Base-by-base conservation (phyloP, 768 basidiomycete species). In the Rhizopogon sp. region DNA sequence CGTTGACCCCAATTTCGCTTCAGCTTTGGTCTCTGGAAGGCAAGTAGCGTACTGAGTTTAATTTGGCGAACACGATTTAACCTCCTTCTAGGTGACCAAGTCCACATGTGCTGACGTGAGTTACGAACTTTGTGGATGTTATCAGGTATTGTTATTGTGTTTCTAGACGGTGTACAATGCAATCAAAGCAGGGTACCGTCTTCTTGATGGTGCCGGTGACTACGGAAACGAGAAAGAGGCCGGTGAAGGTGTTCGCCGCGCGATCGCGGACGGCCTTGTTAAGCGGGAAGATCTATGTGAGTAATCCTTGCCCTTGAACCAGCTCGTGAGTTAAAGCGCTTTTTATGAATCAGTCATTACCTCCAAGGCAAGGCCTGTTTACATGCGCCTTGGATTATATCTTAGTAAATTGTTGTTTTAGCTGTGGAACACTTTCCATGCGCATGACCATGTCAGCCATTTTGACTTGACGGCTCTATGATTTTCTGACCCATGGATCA, bases 351-450 rank as follows among this genome's bases (percentile, higher is more conserved):
- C 59, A 89, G 87, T 89, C 70, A 87, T 95, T 60, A 91, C 90
- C 50, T 90, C 89, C 60, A 94, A 94, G 82, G 85, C 71, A 62
- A 61, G 71, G 49, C 17, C 11, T 28, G 7, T 29, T 35, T 39
- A 49, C 14, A 39, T 10, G 11, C 9, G 8, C 9, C 7, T 52
- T 33, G 17, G 9, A 14, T 39, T 33, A 17, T 45, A 25, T 22
- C 43, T 39, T 47, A 55, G 37, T 20, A 25, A 16, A 31, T 56
- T 64, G 20, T 62, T 44, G 29, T 14, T 16, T 53, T 59, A 86
- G 85, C 75, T 93, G 37, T 94, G 92, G 93, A 94, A 93, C 72
- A 90, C 89, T 5, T 90, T 87, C 76, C 91, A 96, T 66, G 83
- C 85, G 44, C 80, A 78, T 55, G 85, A 93, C 53, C 85, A 85